Base-by-base conservation (phyloP, 2,329 filamentous ascomycete species). In the Talaromyces islandicus region DNA sequence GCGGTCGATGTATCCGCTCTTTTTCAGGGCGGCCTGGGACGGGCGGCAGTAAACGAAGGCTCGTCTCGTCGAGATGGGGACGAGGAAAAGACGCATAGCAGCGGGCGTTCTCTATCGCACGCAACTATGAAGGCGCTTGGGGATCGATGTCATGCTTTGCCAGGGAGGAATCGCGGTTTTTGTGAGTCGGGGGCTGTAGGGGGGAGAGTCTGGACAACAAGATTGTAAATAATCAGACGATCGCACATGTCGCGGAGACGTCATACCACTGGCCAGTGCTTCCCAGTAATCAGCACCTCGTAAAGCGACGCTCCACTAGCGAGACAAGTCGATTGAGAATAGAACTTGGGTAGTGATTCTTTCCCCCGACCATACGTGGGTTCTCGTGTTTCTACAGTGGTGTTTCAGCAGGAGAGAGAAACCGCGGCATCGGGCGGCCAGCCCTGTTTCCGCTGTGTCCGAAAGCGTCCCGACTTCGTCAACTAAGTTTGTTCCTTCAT, bases 11-110 rank as follows among this genome's bases (percentile, higher is more conserved):
- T 85, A 77, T 21, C 82, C 81, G 29, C 11, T 32, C 58, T 83
- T 77, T 43, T 81, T 77, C 9, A 82, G 74, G 41, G 82, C 76
- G 43, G 7, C 19, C 54, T 85, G 82, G 64, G 90, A 78, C 65
- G 88, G 88, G 71, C 96, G 90, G 76, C 91, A 95, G 80, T 96
- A 97, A 69, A 99, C 86, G 64, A 99, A 85, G 56, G 91, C 92
- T 70, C 92, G 89, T 71, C 90, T 86, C 66, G 92, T 96, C 62
- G 93, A 96, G 69, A 99, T 88, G 64, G 94, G 94, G 60, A 99
- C 85, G 65, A 99, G 87, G 78, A 92, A 96, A 75, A 99, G 84
- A 73, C 92, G 90, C 94, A 99, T 97, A 63, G 72, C 77, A 69
- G 64, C 64, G 63, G 55, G 46, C 9, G n/a, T 51, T 57, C 46